Conservation (phyloP, 2,329 filamentous ascomycete genomes). For the Colletotrichum aenigma region DNA sequence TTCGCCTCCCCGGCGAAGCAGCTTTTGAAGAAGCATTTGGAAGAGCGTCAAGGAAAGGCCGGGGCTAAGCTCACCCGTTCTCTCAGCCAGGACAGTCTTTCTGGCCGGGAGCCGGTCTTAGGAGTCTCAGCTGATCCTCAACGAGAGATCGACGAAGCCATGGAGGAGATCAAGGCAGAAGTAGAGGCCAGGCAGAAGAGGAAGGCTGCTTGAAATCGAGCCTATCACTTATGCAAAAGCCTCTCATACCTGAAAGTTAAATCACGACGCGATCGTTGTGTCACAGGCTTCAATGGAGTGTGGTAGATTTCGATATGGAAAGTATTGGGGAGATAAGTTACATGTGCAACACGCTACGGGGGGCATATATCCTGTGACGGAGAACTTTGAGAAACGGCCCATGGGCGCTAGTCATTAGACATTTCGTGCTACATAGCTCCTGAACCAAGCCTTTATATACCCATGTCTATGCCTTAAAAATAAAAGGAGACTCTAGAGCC, state of each 20-base stretch:
- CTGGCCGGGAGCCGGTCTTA: constrained; percentile 66
- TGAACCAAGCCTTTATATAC: background rate
- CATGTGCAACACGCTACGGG: background rate
- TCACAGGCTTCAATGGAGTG: background rate
- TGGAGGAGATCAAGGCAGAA: constrained; percentile 76
- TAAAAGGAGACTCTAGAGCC: background rate
- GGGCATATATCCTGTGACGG: background rate
- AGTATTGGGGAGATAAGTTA: background rate
- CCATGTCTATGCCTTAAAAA: background rate
- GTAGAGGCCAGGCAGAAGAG: constrained; percentile 54
- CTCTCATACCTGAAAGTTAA: background rate
- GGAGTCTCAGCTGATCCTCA: constrained; percentile 81
- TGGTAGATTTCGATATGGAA: background rate
- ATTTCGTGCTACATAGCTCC: background rate
- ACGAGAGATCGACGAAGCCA: constrained; percentile 76
- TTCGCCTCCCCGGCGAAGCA: constrained; percentile 81
- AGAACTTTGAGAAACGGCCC: background rate
- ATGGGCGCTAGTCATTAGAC: background rate
- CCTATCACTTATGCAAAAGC: background rate
- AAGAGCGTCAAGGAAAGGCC: constrained; percentile 56
- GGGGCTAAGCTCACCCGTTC: constrained; percentile 52
- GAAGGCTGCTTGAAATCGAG: constrained; percentile 8
- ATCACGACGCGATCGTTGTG: background rate
- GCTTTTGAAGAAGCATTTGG: constrained; percentile 59
- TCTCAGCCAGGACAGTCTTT: constrained; percentile 62